Conservation (phyloP, 495 filamentous ascomycete genomes). For the Aspergillus bertholletiae region DNA sequence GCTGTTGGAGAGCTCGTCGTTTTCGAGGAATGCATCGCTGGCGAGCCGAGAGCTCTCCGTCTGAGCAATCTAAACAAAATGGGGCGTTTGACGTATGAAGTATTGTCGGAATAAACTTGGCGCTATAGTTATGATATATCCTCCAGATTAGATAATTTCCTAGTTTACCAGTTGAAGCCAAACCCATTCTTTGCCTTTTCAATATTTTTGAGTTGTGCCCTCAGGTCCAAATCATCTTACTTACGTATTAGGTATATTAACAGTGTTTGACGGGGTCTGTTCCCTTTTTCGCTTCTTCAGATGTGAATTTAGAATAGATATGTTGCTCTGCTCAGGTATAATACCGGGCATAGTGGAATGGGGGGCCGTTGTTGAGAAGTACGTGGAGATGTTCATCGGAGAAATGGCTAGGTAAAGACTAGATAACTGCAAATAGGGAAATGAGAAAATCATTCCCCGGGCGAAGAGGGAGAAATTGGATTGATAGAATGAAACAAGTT, state of each 20-base stretch:
- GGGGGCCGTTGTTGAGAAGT: background rate
- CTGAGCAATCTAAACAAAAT: conserved; percentile 18
- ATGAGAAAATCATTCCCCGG: background rate
- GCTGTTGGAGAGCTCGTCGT: conserved; percentile 29
- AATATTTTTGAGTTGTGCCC: background rate
- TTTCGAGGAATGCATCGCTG: conserved; percentile 33
- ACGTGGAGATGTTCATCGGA: conserved; percentile 1
- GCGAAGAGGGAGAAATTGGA: too few species aligned
- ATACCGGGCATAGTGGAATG: conserved; percentile 27
- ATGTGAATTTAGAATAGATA: conserved; percentile 10
- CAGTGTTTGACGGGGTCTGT: conserved; percentile 17
- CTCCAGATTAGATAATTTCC: background rate
- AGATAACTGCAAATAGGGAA: background rate
- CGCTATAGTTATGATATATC: conserved; percentile 2
- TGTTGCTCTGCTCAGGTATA: conserved; percentile 17
- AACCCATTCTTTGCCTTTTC: background rate
- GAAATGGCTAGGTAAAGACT: background rate
- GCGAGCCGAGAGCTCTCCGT: conserved; percentile 20
- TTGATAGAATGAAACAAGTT: too few species aligned
- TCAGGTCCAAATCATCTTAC: conserved; percentile 6
- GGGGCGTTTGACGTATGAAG: conserved; percentile 9
- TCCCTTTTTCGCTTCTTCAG: conserved; percentile 38
- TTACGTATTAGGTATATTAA: conserved; percentile 25
- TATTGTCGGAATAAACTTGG: conserved; percentile 8
- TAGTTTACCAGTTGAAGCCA: background rate